Conservation (phyloP, 371 early-diverging fungal genomes). For the Lichtheimia ramosa region DNA sequence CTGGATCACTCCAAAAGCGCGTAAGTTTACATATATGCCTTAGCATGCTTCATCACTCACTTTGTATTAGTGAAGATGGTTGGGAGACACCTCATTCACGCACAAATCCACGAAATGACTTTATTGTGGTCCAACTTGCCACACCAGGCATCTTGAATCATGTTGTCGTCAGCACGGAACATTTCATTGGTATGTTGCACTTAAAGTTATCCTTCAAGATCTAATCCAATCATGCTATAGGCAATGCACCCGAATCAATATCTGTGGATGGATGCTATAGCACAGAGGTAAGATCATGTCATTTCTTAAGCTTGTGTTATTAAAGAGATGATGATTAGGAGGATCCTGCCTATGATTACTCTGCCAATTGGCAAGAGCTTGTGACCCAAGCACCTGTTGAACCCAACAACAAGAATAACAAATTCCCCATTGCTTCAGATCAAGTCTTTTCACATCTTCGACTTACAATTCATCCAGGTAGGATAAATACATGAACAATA, state of each 20-base stretch:
- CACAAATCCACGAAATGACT: slow-evolving; percentile 59
- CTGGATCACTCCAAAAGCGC: slow-evolving; percentile 54
- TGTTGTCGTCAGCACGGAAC: slow-evolving; percentile 72
- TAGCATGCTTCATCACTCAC: neutral
- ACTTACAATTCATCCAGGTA: slow-evolving; percentile 24
- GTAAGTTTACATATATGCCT: too few relatives aligned
- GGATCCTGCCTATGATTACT: slow-evolving; percentile 16
- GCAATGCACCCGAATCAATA: slow-evolving; percentile 21
- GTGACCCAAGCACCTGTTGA: slow-evolving; percentile 4
- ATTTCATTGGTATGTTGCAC: slow-evolving; percentile 66
- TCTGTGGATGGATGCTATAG: slow-evolving; percentile 29
- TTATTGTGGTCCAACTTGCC: slow-evolving; percentile 69
- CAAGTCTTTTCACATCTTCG: slow-evolving; percentile 23
- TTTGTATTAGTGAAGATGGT: slow-evolving; percentile 51
- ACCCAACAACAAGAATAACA: neutral
- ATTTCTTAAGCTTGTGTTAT: too few relatives aligned
- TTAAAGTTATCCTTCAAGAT: too few relatives aligned
- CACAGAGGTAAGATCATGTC: slow-evolving; percentile 10
- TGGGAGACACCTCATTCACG: slow-evolving; percentile 74
- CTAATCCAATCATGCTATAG: neutral
- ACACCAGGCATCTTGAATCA: slow-evolving; percentile 60
- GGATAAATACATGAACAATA: neutral
- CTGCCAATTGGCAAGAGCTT: slow-evolving; percentile 20
- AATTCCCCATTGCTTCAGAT: neutral
- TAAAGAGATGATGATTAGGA: neutral